A percentile compares a stretch with the other conserved stretches of the same genome.
phyloP scores from a whole-genome alignment of 2,329 filamentous ascomycete species.

The Leptographium galeiforme region DNA sequence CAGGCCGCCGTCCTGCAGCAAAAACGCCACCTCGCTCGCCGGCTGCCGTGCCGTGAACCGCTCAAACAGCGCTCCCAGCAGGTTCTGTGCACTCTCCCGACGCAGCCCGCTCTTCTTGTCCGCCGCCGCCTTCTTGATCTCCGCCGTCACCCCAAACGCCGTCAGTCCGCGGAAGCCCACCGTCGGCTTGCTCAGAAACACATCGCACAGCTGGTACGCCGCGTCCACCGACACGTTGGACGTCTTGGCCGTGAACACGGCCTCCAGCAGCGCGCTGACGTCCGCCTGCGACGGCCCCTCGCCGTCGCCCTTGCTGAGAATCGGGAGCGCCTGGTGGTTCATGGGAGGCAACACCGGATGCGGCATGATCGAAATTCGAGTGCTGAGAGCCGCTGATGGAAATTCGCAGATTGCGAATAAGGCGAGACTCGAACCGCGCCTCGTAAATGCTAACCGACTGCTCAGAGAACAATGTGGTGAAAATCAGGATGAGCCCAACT shows the following conservation, averaged over 20 bases:
- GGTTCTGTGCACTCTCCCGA: conserved; percentile 87
- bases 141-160: conserved; percentile 39
- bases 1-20: conserved; percentile 67
- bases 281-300: conserved; percentile 47
- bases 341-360: conserved; percentile 11
- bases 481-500: neutral
- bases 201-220: conserved; percentile 46
- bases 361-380: conserved; percentile 10
- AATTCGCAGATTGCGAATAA: neutral
- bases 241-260: conserved; percentile 54
- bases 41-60: conserved; percentile 67
- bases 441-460: neutral
- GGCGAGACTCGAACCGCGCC: neutral
- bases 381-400: neutral
- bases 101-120: conserved; percentile 87
- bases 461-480: neutral
- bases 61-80: conserved; percentile 87
- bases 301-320: conserved; percentile 13
- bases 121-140: conserved; percentile 58
- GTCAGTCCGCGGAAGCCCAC: conserved; percentile 39
- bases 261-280: conserved; percentile 48
- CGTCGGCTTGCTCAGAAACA: conserved; percentile 33
- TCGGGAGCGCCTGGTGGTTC: conserved; percentile 11
- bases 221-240: conserved; percentile 57
- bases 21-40: conserved; percentile 66